Base-by-base conservation (phyloP, 495 filamentous ascomycete species). In the Aspergillus avenaceus region DNA sequence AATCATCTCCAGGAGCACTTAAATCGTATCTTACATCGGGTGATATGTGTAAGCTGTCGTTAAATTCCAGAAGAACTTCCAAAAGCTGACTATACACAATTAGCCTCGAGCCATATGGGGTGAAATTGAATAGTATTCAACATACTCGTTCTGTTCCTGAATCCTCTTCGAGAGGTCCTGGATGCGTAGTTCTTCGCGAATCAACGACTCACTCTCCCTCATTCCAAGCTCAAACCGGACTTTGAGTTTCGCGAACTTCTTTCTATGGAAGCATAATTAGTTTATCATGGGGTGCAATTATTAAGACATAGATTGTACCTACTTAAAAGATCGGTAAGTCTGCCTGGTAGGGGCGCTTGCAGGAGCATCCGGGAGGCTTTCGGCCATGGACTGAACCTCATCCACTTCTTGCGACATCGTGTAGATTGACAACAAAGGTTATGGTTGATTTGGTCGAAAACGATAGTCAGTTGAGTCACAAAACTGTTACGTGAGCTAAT, bases 161-260 rank as follows among this genome's bases (percentile, higher is more conserved):
- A 97, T 81, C 47, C 91, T 77, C 54, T 84, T 84, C 13, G 88
- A 85, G 5, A 89, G 82, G 54, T 82, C 82, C 47, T 83, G 77
- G 8, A 90, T 87, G 49, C 87, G 84, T 63, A 87, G 80, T 63
- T 93, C 90, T 29, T 88, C 80, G 47, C 78, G 80, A 64, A 87
- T 89, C 31, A 95, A 74, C 29, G 76, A 75, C 60, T 95, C 88
- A 57, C 84, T 91, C 42, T 87, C 82, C 42, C 81, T 79, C 83
- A 92, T 90, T 58, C 80, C 81, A 36, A 85, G 77, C 57, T 97
- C 90, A 58, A 97, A 98, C 31, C 80, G 77, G 59, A 89, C 75
- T 60, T 87, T 86, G 74, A 95, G 83, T 73, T 98, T 98, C 47
- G 88, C 83, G 69, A 92, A 98, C 72, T 98, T 98, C 71, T 95